Base-by-base conservation (phyloP, 2,329 filamentous ascomycete genomes). In the Tolypocladium sp. region DNA sequence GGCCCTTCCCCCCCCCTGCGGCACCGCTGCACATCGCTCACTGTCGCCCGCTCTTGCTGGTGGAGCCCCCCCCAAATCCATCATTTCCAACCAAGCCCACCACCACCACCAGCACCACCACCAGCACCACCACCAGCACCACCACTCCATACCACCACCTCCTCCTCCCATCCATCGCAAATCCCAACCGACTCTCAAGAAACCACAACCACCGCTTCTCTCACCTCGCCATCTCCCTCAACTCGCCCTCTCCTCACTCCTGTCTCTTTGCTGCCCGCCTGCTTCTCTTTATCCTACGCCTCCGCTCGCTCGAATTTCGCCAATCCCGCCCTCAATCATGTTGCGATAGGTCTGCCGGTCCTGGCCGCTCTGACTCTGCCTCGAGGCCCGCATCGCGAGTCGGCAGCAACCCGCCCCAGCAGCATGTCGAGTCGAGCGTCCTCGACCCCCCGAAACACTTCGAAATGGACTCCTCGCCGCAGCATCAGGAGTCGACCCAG, bases 401-500 rank as follows among this genome's bases (percentile, higher is more conserved):
- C 55, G 58, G 51, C 56, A 55, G 42, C 52, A 25, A 40, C 13
- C 46, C 49, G 37, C 57, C n/a, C 49, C 56, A 55, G 20, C 56
- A 63, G 60, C 59, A 65, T 63, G 62, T 62, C 58, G 55, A 62
- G 55, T 61, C 59, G 57, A 63, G 35, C 41, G 30, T 27, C 42
- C 54, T 53, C 58, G 52, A 56, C 46, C 20, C 20, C 41, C 17
- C 49, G 42, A 55, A 53, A n/a, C 27, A 55, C 40, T 41, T 57
- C 63, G 61, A 30, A 9, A 65, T 64, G 63, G 61, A 63, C 27
- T 58, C 59, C 30, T 59, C 63, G 13, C 56, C 59, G 52, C 54
- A 56, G 17, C 33, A 53, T 42, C 54, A 55, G n/a, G 57, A 56
- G 58, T 25, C 41, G 22, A 49, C 41, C 7, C 35, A 44, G 17